phyloP scores from a whole-genome alignment of 495 filamentous ascomycete species.

The Evernia prunastri region DNA sequence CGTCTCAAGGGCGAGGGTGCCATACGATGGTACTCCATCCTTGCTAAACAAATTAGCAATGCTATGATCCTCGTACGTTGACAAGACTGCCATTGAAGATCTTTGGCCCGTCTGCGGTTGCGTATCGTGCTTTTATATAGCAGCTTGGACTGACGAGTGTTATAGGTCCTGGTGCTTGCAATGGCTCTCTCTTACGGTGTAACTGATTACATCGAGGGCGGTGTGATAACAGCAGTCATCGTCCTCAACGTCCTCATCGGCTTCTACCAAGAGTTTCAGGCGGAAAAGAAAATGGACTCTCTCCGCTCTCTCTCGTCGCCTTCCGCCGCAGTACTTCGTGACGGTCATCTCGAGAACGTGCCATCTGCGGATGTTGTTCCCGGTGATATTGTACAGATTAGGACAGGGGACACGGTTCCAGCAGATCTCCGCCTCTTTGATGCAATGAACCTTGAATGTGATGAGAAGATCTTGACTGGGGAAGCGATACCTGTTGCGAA shows the following conservation, averaged over 20 bases:
- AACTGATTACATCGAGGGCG: slow-evolving; percentile 73
- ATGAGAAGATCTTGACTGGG: slow-evolving; percentile 66
- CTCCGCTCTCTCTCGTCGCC: slow-evolving; percentile 72
- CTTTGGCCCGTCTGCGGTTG: neutral
- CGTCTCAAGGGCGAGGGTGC: slow-evolving; percentile 55
- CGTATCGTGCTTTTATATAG: neutral
- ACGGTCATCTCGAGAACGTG: slow-evolving; percentile 57
- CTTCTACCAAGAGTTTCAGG: slow-evolving; percentile 78
- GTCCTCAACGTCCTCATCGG: slow-evolving; percentile 70
- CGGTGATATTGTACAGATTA: slow-evolving; percentile 71
- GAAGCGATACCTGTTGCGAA: slow-evolving; percentile 60
- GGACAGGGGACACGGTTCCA: slow-evolving; percentile 63
- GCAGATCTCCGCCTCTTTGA: slow-evolving; percentile 67
- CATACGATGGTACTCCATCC: slow-evolving; percentile 57
- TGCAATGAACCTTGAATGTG: slow-evolving; percentile 68
- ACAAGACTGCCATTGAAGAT: neutral
- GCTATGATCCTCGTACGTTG: slow-evolving; percentile 58
- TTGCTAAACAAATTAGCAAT: slow-evolving; percentile 60
- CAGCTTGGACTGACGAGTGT: neutral
- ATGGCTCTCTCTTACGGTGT: slow-evolving; percentile 81
- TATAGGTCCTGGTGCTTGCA: slow-evolving; percentile 70
- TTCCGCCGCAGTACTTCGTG: slow-evolving; percentile 67
- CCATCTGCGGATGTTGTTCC: slow-evolving; percentile 69
- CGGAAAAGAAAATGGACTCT: slow-evolving; percentile 82
- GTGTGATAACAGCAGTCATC: slow-evolving; percentile 75